These are phyloP conservation scores for Raddia guianensis DNA, from an alignment of 176 grass and related monocot genomes.

Conservation along the genomic window DNA sequence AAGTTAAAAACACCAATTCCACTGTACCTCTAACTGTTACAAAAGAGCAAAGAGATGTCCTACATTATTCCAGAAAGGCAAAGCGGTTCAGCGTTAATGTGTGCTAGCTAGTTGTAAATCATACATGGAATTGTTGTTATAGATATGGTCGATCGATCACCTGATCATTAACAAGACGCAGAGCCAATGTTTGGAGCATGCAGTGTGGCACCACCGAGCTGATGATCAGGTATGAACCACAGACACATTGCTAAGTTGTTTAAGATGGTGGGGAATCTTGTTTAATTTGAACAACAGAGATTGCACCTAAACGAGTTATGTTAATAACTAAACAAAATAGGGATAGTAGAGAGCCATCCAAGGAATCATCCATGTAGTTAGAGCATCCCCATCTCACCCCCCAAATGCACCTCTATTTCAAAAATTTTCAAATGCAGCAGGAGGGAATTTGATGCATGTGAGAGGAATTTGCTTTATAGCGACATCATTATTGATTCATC, in stretches of 20 bases:
- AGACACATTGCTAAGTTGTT: not conserved
- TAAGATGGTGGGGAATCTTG: not conserved
- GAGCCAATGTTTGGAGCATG: not conserved
- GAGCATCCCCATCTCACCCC: no score
- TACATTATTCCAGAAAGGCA: not conserved
- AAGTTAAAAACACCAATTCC: not conserved
- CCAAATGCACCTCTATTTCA: no score
- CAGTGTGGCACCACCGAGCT: not conserved
- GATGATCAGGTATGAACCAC: not conserved
- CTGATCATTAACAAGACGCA: not conserved
- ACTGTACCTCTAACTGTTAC: not conserved
- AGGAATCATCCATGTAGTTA: not conserved
- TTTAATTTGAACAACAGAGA: not conserved
- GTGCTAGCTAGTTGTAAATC: not conserved
- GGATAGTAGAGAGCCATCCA: not conserved
- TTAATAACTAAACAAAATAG: not conserved
- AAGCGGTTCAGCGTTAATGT: not conserved
- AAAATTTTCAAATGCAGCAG: no score
- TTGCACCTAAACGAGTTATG: not conserved
- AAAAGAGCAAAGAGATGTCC: not conserved
- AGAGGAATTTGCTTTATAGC: no score
- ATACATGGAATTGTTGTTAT: not conserved
- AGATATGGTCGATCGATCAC: not conserved
- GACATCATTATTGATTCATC: no score
- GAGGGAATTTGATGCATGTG: no score